phyloP scores from a whole-genome alignment of 140 eudicot genomes.

The Stevia rebaudiana region DNA sequence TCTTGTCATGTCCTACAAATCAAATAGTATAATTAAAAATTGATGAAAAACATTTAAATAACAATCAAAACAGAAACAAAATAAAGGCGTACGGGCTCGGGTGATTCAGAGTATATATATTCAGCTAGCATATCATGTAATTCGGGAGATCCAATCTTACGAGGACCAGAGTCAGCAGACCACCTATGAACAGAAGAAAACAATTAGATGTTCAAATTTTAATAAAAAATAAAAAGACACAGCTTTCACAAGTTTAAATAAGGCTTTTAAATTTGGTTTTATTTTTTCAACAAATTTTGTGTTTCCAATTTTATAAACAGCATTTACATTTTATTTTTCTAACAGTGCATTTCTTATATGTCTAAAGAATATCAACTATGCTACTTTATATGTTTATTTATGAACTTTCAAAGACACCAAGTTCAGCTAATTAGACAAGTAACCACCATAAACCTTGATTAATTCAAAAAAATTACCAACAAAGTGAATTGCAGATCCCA shows the following conservation, averaged over 20 bases:
- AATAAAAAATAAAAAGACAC: neutral
- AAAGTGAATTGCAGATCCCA: no score
- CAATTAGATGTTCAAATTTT: neutral
- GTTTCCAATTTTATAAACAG: no score
- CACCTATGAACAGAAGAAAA: slow-evolving; percentile 45
- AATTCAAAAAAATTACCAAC: no score
- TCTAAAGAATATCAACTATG: neutral
- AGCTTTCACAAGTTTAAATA: no score
- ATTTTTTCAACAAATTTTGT: no score
- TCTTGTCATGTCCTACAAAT: slow-evolving; percentile 80
- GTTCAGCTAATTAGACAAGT: neutral
- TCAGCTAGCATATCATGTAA: slow-evolving; percentile 93
- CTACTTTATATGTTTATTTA: neutral
- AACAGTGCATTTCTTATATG: no score
- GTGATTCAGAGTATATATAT: slow-evolving; percentile 81
- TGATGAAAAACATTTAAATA: neutral
- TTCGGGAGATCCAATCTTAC: slow-evolving; percentile 76
- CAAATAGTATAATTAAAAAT: neutral
- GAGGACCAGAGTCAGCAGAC: slow-evolving; percentile 79
- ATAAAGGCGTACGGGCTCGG: slow-evolving; percentile 61
- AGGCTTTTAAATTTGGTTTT: no score
- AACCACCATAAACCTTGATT: no score
- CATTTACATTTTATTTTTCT: no score
- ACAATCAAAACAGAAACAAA: neutral
- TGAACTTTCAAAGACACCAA: neutral